Conservation (phyloP, 495 filamentous ascomycete species). For the Margaritispora aquatica region DNA sequence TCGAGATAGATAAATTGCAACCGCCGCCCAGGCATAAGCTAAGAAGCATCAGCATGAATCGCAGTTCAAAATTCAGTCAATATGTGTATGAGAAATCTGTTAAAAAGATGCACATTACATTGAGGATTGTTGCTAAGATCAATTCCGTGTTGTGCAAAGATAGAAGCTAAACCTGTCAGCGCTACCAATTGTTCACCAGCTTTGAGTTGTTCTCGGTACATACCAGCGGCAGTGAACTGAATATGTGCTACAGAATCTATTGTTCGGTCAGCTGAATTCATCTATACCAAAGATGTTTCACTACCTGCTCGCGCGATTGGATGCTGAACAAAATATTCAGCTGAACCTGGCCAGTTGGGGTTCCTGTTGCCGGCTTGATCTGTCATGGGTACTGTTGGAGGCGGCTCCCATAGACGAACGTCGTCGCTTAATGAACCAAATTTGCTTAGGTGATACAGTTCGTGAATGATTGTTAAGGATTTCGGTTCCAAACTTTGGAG, state of each 20-base stretch:
- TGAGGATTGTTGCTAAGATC: background rate
- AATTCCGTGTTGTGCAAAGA: background rate
- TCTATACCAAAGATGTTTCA: no score
- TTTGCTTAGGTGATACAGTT: background rate
- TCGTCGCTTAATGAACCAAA: background rate
- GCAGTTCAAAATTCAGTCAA: background rate
- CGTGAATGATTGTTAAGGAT: background rate
- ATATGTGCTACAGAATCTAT: background rate
- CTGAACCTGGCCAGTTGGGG: background rate
- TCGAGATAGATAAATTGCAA: background rate
- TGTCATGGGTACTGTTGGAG: background rate
- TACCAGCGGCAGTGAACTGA: background rate
- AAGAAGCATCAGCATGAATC: background rate
- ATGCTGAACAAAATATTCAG: background rate
- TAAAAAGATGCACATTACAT: background rate
- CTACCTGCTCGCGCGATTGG: background rate
- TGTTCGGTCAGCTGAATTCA: background rate
- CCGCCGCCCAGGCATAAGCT: background rate
- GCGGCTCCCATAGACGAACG: background rate
- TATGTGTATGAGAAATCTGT: no score
- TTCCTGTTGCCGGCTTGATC: background rate
- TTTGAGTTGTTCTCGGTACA: background rate
- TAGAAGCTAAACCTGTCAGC: no score
- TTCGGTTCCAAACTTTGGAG: background rate
- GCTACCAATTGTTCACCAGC: no score